A percentile compares a stretch with the other conserved stretches of the same genome.
phyloP scores from a whole-genome alignment of 768 basidiomycete species.

The Daedalea quercina region DNA sequence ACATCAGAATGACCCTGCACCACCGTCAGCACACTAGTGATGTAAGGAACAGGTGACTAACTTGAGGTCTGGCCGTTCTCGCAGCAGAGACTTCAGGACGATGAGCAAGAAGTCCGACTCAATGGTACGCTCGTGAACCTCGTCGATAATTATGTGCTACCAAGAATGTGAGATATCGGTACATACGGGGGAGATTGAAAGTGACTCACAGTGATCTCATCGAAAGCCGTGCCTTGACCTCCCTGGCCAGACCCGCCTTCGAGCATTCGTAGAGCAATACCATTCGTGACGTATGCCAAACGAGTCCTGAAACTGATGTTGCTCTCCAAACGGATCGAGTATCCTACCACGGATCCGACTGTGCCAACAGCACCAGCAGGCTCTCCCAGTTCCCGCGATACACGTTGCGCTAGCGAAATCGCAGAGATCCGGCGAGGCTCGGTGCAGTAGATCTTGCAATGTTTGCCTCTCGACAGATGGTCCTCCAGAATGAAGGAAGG shows the following conservation, averaged over 20 bases:
- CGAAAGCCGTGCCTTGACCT: conserved; percentile 76
- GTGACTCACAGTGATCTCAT: conserved; percentile 79
- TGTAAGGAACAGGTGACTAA: conserved; percentile 23
- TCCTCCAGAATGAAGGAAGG: conserved; percentile 93
- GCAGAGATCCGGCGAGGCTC: conserved; percentile 96
- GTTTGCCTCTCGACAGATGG: conserved; percentile 68
- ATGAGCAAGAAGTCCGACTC: conserved; percentile 97
- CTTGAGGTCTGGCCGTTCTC: conserved; percentile 81
- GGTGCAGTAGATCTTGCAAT: conserved; percentile 90
- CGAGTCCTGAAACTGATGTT: conserved; percentile 75
- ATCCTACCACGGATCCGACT: conserved; percentile 76
- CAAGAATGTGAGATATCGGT: neutral
- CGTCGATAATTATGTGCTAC: conserved; percentile 93
- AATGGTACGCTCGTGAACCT: conserved; percentile 94
- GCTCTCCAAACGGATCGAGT: conserved; percentile 90
- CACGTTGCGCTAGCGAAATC: conserved; percentile 91
- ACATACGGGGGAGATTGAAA: neutral
- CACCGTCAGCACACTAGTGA: neutral
- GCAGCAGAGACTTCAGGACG: conserved; percentile 78
- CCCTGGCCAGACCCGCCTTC: conserved; percentile 70
- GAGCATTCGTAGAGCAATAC: conserved; percentile 96
- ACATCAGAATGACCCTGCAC: conserved; percentile 86
- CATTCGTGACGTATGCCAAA: conserved; percentile 84
- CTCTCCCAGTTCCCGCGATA: conserved; percentile 91
- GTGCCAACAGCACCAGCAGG: conserved; percentile 72